Conservation (phyloP, 495 filamentous ascomycete genomes). For the Lichina pygmaea region DNA sequence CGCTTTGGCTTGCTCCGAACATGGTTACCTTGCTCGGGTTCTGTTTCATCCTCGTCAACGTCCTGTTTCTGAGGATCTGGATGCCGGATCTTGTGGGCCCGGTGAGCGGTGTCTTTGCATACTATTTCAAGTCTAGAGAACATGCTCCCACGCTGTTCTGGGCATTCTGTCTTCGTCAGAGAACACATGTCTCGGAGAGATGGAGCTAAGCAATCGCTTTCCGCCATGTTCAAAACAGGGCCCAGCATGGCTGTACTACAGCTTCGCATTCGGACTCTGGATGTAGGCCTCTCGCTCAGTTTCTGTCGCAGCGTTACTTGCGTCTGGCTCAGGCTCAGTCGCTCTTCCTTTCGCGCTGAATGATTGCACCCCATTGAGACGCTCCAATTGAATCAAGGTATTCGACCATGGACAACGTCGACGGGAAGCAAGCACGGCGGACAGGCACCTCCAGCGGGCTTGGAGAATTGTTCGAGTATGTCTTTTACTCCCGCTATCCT, state of each 20-base stretch:
- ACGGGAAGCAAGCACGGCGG: slow-evolving; percentile 86
- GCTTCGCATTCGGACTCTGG: slow-evolving; percentile 81
- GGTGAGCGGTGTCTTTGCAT: slow-evolving; percentile 21
- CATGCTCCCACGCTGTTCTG: background rate
- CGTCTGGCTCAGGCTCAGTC: no score
- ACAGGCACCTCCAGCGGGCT: slow-evolving; percentile 87
- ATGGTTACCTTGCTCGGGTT: slow-evolving; percentile 93
- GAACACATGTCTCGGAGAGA: background rate
- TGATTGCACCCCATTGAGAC: no score
- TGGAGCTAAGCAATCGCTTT: slow-evolving; percentile 8
- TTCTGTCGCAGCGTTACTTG: no score
- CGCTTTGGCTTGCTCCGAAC: slow-evolving; percentile 90
- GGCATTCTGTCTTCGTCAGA: background rate
- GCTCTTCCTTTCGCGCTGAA: no score
- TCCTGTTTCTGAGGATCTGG: slow-evolving; percentile 48
- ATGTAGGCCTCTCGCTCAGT: slow-evolving; percentile 25
- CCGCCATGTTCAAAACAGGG: slow-evolving; percentile 21
- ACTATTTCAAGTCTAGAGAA: no score
- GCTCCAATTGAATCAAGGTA: slow-evolving; percentile 23
- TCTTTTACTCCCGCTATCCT: background rate
- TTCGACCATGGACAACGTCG: slow-evolving; percentile 94
- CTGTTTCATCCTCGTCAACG: slow-evolving; percentile 73
- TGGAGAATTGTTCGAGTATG: slow-evolving; percentile 84
- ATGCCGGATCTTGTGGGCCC: slow-evolving; percentile 87
- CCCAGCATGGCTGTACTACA: slow-evolving; percentile 80